Conservation (phyloP, 345 rosid species). For the Sonneratia alba region DNA sequence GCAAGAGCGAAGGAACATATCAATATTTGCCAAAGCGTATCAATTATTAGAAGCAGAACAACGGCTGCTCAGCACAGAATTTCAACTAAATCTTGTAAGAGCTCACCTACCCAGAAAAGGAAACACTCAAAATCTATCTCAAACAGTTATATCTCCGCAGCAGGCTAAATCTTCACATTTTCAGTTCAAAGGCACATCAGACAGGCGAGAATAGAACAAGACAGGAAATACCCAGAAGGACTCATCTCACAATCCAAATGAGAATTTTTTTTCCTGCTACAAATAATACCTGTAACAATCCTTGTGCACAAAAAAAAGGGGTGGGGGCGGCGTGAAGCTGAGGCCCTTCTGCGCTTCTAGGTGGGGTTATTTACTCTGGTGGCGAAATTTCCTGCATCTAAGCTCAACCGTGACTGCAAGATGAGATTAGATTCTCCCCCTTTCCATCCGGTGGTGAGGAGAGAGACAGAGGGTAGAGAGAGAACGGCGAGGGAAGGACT, state of each 20-base stretch:
- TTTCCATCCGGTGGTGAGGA: constrained; percentile 10
- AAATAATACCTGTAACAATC: background rate
- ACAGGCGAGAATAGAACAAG: no score
- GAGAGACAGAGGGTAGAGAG: constrained; percentile 3
- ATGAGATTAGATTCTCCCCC: background rate
- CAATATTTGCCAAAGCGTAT: no score
- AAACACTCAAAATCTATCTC: background rate
- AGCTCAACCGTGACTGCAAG: background rate
- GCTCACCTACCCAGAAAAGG: background rate
- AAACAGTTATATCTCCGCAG: background rate
- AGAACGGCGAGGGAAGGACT: background rate
- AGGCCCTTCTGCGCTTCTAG: background rate
- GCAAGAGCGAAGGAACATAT: background rate
- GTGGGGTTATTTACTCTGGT: background rate
- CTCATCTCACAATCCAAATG: background rate
- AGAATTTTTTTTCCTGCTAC: background rate
- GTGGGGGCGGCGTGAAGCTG: background rate
- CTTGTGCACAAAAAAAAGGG: background rate
- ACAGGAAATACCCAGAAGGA: background rate
- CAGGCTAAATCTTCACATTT: background rate
- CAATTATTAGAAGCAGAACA: background rate
- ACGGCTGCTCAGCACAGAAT: background rate
- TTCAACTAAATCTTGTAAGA: background rate
- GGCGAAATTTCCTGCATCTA: background rate
- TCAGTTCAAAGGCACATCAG: no score